Base-by-base conservation (phyloP, 1,284 basidiomycete species). In the Crucibulum parvulum region DNA sequence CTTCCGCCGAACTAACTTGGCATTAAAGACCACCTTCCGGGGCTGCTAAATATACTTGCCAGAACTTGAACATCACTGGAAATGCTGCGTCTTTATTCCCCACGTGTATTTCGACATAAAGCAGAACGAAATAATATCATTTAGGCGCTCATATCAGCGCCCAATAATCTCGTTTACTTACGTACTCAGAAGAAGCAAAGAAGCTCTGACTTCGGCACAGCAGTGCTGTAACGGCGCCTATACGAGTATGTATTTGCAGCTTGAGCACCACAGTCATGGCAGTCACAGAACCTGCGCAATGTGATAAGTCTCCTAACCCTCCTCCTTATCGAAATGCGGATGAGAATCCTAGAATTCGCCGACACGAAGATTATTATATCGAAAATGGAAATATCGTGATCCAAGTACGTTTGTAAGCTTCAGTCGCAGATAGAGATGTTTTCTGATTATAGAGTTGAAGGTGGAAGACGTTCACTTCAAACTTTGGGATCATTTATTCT, bases 61-160 rank as follows among this genome's bases (percentile, higher is more conserved):
- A 82, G 64, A 84, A 85, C 60, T 70, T 81, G 31, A 67, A 75
- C 8, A 63, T 80, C 51, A 70, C 62, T 7, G 78, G 78, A 16
- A 71, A 73, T 64, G 58, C 77, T 4, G 76, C 72, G 2, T 62
- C 66, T 7, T 55, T 80, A 47, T 80, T 80, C 65, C 67, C 69
- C 6, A 45, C 62, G 31, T 80, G 78, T 61, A 70, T 72, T 24
- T 24, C 24, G 24, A 24, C 24, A 58, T 62, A 43, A 79, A 74
- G 16, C 70, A 62, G 13, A 53, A 47, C 10, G 18, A 43, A 24
- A 45, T 53, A n/a, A 15, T 31, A 45, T 35, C 37, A 38, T 24
- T 57, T 48, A 24, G 24, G 24, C 24, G 24, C 24, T 24, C 24
- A 24, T 24, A 2, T 4, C 24, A 4, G 4, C 24, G 24, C 24